Base-by-base conservation (phyloP, 2,329 filamentous ascomycete genomes). In the Hymenoscyphus infarciens region DNA sequence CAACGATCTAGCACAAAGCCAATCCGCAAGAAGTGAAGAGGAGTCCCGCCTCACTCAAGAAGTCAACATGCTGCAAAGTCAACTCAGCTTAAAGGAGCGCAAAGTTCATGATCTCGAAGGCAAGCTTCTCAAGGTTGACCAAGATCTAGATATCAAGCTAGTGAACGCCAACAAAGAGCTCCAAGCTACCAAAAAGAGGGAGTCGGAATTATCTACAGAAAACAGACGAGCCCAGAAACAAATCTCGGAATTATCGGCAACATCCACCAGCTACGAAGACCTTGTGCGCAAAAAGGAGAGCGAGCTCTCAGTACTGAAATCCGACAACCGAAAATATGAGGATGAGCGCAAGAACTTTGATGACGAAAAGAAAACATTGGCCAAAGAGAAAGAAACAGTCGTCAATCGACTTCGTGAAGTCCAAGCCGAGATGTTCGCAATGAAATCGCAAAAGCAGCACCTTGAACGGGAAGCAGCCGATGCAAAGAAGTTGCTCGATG, bases 251-350 rank as follows among this genome's bases (percentile, higher is more conserved):
- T 80, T 99, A 19, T 95, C 95, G 0, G 87, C 91, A 57, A 97
- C 94, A 0, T 97, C 94, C 0, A 96, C 92, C 0, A 92, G 93
- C 72, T 98, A 97, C 68, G 95, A 99, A 76, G 94, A 98, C 70
- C 84, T 98, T 53, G 89, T 99, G 27, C 85, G 92, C 27, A 88
- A 90, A 63, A 99, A 98, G 75, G 95, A 99, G 74, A 97, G 93
- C 74, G 96, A 99, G 73, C 80, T 99, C 22, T 84, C 89, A 0
- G 83, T 98, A 55, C 82, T 98, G 38, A 91, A 92, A 69, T 87
- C 87, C 11, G 95, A 99, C 74, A 86, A 93, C 66, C 90, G 89
- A 74, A 91, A 89, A 67, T 88, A 89, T 68, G 90, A 97, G 74
- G 86, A 87, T 59, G 93, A 97, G 70, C 90, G 89, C 33, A 87